phyloP scores from a whole-genome alignment of 345 rosid species.

The Lepidium africanum region DNA sequence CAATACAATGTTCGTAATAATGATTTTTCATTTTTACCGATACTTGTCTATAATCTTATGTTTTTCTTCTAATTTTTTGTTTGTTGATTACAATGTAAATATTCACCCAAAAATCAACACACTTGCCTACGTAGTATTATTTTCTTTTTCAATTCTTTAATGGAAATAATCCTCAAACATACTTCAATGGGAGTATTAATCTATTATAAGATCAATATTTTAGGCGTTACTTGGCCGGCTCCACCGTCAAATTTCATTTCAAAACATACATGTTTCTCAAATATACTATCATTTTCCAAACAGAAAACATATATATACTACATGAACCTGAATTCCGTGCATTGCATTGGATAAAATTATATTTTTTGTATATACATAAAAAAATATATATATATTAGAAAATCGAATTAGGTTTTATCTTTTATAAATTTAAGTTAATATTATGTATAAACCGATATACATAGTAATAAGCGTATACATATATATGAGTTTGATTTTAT shows the following conservation, averaged over 20 bases:
- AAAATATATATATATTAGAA: too few species aligned
- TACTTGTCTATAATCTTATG: not conserved
- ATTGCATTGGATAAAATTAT: too few species aligned
- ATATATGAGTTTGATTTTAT: too few species aligned
- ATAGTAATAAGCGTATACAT: too few species aligned
- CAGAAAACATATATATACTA: not conserved
- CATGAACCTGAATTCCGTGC: too few species aligned
- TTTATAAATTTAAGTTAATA: too few species aligned
- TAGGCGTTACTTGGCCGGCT: not conserved
- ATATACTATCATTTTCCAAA: not conserved
- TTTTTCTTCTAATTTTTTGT: not conserved
- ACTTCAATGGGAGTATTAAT: too few species aligned
- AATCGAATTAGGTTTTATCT: too few species aligned
- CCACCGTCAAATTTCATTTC: not conserved
- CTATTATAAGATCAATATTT: not conserved
- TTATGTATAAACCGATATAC: too few species aligned
- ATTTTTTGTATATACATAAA: too few species aligned
- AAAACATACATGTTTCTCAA: not conserved
- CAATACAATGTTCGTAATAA: not conserved
- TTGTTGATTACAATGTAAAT: not conserved
- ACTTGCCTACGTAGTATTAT: not conserved
- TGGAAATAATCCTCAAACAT: not conserved
- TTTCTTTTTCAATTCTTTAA: not conserved
- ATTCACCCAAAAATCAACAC: not conserved
- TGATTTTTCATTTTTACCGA: not conserved